Base-by-base conservation (phyloP, 1,139 yeast genomes). In the Fermentozyma sake region DNA sequence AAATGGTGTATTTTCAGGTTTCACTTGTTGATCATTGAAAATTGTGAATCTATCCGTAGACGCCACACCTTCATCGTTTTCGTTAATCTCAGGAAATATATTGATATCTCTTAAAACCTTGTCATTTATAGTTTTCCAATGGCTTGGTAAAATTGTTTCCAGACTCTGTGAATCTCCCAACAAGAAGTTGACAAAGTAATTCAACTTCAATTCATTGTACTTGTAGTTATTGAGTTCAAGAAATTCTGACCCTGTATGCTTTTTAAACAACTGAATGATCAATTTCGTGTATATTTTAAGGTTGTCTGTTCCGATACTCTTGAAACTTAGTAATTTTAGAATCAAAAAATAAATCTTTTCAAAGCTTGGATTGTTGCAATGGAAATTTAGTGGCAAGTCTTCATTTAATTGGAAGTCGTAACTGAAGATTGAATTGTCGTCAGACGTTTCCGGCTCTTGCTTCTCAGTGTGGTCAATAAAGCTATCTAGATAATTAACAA, bases 251-350 rank as follows among this genome's bases (percentile, higher is more conserved):
- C 33, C 32, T 3, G 33, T 34, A 16, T 48, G 52, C 21, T 38
- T 43, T 29, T 55, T 57, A 36, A 42, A 59, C 17, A 53, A 28
- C 5, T 35, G 37, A 5, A 58, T 28, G 52, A 59, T 46, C 6
- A 56, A 34, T 22, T 35, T 34, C 16, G 42, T 30, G 31, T 50
- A 52, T 10, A 41, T 38, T 9, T 22, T 20, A 12, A 35, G 29
- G 20, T 40, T 46, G 16, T 35, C 34, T n/a, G 33, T 25, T 12
- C 29, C 28, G 11, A 28, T 17, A 3, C 20, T 14, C 14, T 34
- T 44, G 19, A 41, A 34, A 20, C 44, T 35, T 11, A 50, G 31
- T 2, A 56, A 41, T 25, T 52, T 55, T 14, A 55, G 38, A 27
- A 58, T 55, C 2, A 47, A 29, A 6, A 41, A 40, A 32, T 58